phyloP scores from a whole-genome alignment of 2,329 filamentous ascomycete genomes.

The Metarhizium rileyi region DNA sequence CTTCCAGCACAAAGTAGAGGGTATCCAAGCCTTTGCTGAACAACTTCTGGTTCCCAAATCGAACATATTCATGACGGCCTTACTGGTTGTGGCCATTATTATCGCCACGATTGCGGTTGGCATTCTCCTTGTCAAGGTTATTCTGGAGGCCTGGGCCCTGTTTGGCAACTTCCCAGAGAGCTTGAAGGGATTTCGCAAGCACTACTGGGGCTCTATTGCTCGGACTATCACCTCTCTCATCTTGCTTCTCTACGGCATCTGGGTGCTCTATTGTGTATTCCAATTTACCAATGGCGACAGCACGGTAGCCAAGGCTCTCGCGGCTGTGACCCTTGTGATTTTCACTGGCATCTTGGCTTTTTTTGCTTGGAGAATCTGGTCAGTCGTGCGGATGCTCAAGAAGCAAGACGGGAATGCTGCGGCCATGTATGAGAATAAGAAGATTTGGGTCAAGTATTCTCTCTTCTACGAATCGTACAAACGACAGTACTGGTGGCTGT shows the following conservation, averaged over 20 bases:
- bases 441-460: conserved; percentile 89
- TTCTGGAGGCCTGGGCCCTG: conserved; percentile 86
- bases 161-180: conserved; percentile 76
- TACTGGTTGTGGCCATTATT: conserved; percentile 80
- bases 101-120: conserved; percentile 75
- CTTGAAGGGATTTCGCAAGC: conserved; percentile 77
- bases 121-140: conserved; percentile 81
- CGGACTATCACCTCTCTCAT: conserved; percentile 86
- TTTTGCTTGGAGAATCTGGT: conserved; percentile 78
- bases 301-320: conserved; percentile 80
- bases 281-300: conserved; percentile 92
- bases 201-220: conserved; percentile 90
- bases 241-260: conserved; percentile 83
- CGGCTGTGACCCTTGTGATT: conserved; percentile 66
- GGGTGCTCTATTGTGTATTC: conserved; percentile 92
- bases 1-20: conserved; percentile 49
- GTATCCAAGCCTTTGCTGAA: conserved; percentile 76
- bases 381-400: conserved; percentile 64
- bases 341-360: conserved; percentile 77
- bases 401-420: conserved; percentile 61
- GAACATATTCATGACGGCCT: conserved; percentile 93
- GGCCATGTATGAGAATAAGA: conserved; percentile 77
- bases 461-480: conserved; percentile 96
- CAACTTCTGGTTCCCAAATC: conserved; percentile 74
- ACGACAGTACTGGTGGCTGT: conserved; percentile 94